Conservation (phyloP, 805 yeast genomes). For the Kodamaea lidongshanica region DNA sequence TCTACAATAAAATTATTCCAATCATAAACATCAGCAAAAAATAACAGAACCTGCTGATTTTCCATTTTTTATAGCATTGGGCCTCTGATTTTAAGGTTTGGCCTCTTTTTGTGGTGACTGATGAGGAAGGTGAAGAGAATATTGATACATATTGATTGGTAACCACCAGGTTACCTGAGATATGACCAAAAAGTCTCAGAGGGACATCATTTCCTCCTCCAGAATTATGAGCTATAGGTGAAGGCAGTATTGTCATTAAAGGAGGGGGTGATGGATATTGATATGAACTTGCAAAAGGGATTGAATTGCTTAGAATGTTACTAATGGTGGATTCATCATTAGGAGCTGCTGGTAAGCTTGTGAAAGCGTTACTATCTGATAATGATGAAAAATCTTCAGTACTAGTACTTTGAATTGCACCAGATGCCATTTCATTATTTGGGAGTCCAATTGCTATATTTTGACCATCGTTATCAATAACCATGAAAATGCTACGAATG, state of each 20-base stretch:
- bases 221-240: conserved; percentile 6
- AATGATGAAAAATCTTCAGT: too few relatives aligned
- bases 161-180: conserved; percentile 26
- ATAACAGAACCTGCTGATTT: too few relatives aligned
- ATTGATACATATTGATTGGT: conserved; percentile 12
- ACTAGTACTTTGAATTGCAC: too few relatives aligned
- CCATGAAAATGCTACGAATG: conserved; percentile 47
- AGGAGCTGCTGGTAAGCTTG: neutral
- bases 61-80: too few relatives aligned
- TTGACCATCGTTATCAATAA: conserved; percentile 55
- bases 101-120: too few relatives aligned
- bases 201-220: conserved; percentile 14
- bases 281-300: conserved; percentile 44
- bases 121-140: conserved; percentile 1
- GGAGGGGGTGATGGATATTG: conserved; percentile 17
- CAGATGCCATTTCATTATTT: conserved; percentile 14
- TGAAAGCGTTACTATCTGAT: conserved; percentile 2
- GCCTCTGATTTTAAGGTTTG: too few relatives aligned
- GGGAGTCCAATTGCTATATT: conserved; percentile 54
- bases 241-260: conserved; percentile 13
- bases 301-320: conserved; percentile 34
- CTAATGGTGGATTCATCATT: conserved; percentile 12
- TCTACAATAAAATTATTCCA: too few relatives aligned
- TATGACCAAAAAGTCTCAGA: conserved; percentile 20
- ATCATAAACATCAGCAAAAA: too few relatives aligned